phyloP scores from a whole-genome alignment of 1,284 basidiomycete genomes.

The Retiboletus flavoniger region DNA sequence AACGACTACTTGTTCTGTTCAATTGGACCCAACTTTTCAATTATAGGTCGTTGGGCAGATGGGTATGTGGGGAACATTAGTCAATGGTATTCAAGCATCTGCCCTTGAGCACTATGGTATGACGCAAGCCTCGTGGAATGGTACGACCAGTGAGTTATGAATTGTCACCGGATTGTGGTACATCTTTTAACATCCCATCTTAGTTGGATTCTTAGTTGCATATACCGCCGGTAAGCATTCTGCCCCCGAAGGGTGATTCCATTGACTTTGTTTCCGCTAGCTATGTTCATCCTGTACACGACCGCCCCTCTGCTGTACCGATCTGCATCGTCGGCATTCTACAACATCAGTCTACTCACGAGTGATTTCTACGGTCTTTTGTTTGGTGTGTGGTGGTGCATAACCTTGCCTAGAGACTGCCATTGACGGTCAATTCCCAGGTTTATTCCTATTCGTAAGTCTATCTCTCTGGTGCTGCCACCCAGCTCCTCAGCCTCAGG shows the following conservation, averaged over 20 bases:
- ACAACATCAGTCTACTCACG: slow-evolving; percentile 78
- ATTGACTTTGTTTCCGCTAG: slow-evolving; percentile 36
- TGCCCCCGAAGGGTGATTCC: background rate
- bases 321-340: slow-evolving; percentile 78
- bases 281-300: slow-evolving; percentile 83
- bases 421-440: slow-evolving; percentile 35
- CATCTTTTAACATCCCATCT: slow-evolving; percentile 1
- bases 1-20: background rate
- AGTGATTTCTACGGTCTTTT: slow-evolving; percentile 84
- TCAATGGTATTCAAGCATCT: slow-evolving; percentile 76
- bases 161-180: background rate
- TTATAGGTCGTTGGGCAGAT: slow-evolving; percentile 73
- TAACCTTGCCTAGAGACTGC: background rate
- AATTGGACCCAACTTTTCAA: background rate
- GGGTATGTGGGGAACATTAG: slow-evolving; percentile 79
- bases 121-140: slow-evolving; percentile 67
- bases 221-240: slow-evolving; percentile 57
- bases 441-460: slow-evolving; percentile 66
- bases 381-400: slow-evolving; percentile 53
- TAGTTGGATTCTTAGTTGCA: slow-evolving; percentile 71
- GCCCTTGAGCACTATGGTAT: slow-evolving; percentile 70
- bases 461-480: background rate
- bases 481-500: slow-evolving; percentile 16
- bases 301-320: slow-evolving; percentile 83
- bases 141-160: slow-evolving; percentile 53